These are phyloP conservation scores for Funneliformis geosporum DNA, from an alignment of 192 early-diverging fungal species.

Conservation along the genomic window DNA sequence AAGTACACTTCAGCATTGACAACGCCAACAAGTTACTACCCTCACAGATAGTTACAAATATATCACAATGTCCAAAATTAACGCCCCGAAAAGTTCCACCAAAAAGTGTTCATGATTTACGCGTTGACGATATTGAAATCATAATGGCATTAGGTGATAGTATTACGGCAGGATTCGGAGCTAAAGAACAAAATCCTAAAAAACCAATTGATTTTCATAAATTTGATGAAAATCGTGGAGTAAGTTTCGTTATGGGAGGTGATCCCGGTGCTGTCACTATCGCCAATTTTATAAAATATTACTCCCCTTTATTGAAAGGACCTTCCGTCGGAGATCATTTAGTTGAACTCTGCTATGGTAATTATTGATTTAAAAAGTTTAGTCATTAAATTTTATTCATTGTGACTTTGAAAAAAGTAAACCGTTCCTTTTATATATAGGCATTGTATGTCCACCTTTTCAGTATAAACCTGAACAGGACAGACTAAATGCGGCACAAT, in stretches of 20 bases:
- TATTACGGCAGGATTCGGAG: conserved; percentile 57
- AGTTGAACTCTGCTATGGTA: conserved; percentile 53
- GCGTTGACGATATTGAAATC: conserved; percentile 59
- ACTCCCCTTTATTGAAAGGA: conserved; percentile 42
- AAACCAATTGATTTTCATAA: conserved; percentile 31
- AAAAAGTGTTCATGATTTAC: conserved; percentile 50
- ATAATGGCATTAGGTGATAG: conserved; percentile 59
- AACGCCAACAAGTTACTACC: background rate
- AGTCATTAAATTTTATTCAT: background rate
- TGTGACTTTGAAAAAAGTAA: background rate
- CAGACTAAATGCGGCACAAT: conserved; percentile 55
- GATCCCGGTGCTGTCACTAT: conserved; percentile 47
- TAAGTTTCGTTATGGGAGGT: conserved; percentile 53
- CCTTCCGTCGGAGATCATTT: conserved; percentile 47
- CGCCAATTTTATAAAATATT: conserved; percentile 49
- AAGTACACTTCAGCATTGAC: background rate
- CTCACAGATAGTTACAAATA: background rate
- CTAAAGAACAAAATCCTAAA: conserved; percentile 36
- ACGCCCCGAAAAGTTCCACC: conserved; percentile 39
- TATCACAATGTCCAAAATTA: conserved; percentile 45
- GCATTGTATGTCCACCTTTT: conserved; percentile 1
- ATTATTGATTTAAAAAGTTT: conserved; percentile 17
- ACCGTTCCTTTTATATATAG: background rate
- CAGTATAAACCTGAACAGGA: conserved; percentile 16
- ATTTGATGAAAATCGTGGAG: conserved; percentile 52